Percentiles rank a stretch among this genome's conserved stretches.
These are phyloP conservation scores for Penicillium sclerotiorum DNA, from an alignment of 2,329 filamentous ascomycete genomes.

Conservation along the genomic window DNA sequence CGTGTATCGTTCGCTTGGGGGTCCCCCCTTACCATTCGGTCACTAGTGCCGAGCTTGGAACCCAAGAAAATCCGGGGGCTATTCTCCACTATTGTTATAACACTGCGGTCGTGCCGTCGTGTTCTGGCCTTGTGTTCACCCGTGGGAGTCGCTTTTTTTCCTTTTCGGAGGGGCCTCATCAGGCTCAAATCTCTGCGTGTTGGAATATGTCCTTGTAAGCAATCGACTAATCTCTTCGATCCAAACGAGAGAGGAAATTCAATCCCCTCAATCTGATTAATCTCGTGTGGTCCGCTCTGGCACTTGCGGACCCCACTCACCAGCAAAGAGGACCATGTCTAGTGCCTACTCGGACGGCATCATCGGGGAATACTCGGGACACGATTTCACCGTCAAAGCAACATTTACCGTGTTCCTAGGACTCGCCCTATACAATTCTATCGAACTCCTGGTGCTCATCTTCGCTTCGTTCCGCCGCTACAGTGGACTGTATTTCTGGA, in stretches of 20 bases:
- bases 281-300: constrained; percentile 2
- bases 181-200: no score
- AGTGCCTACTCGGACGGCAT: constrained; percentile 5
- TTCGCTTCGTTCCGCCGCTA: constrained; percentile 49
- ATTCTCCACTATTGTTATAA: constrained; percentile 2
- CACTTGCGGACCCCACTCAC: neutral
- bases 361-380: constrained; percentile 10
- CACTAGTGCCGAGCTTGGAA: constrained; percentile 1
- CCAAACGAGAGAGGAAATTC: no score
- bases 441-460: constrained; percentile 49
- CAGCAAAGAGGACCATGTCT: constrained; percentile 1
- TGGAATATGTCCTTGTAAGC: no score
- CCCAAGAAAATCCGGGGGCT: constrained; percentile 1
- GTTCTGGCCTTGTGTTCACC: no score
- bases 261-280: neutral
- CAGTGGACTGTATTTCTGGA: constrained; percentile 53
- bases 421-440: constrained; percentile 19
- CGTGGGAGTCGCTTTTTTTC: no score
- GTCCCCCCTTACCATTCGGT: neutral
- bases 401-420: constrained; percentile 12
- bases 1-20: constrained; percentile 3
- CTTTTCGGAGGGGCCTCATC: no score
- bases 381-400: constrained; percentile 9
- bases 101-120: neutral
- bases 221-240: no score